Evolutionary conservation across 202 grass and related monocot genomes (phyloP).

Genomic region (Dendrocalamus latiflorus): DNA sequence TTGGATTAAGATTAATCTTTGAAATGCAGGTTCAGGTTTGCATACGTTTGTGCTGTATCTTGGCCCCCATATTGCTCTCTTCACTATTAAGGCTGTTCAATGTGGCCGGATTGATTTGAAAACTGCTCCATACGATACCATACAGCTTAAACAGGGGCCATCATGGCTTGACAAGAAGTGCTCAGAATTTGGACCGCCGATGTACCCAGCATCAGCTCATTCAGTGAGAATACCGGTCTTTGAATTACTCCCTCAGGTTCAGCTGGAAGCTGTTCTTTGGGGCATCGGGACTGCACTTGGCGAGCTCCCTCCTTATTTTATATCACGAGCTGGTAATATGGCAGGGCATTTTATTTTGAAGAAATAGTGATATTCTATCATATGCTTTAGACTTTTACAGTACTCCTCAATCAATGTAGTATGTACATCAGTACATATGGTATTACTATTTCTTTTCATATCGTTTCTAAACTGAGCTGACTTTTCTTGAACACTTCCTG

Average conservation of each 20-base stretch:
- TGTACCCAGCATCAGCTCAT: conserved; percentile 53
- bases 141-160: conserved; percentile 76
- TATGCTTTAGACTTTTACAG: neutral
- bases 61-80: conserved; percentile 92
- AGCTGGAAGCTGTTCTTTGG: conserved; percentile 95
- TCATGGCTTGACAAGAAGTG: conserved; percentile 96
- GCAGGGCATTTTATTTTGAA: neutral
- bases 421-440: neutral
- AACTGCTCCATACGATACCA: conserved; percentile 85
- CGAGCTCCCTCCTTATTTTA: conserved; percentile 97
- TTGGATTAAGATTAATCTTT: conserved; percentile 2
- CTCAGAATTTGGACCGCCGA: conserved; percentile 72
- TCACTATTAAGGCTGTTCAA: conserved; percentile 94
- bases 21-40: conserved; percentile 78
- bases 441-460: neutral
- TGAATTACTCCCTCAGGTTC: conserved; percentile 80
- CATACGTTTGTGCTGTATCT: conserved; percentile 98
- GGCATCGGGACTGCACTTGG: conserved; percentile 94
- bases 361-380: neutral
- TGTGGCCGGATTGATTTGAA: conserved; percentile 93
- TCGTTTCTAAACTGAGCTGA: neutral
- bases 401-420: neutral
- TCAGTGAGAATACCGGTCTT: conserved; percentile 74
- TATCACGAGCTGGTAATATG: conserved; percentile 85
- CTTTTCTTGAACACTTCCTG: neutral